phyloP scores from a whole-genome alignment of 2,329 filamentous ascomycete genomes.

The Hymenoscyphus occultus region DNA sequence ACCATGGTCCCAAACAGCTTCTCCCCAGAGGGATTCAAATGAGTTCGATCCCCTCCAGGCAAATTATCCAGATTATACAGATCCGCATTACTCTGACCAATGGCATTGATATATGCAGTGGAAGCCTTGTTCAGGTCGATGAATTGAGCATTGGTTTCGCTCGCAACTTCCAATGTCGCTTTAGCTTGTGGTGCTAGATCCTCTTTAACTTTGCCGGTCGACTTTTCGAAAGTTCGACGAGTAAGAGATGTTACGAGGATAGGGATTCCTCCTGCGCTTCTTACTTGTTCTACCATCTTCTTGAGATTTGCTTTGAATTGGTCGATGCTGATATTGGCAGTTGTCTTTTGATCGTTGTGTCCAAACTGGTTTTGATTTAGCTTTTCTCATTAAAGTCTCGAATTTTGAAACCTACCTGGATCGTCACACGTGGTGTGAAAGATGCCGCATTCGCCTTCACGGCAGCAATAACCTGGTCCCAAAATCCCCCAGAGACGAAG shows the following conservation, averaged over 20 bases:
- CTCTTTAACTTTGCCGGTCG: slow-evolving; percentile 39
- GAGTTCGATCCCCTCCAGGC: slow-evolving; percentile 45
- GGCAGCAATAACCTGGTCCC: slow-evolving; percentile 42
- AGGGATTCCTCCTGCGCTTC: slow-evolving; percentile 34
- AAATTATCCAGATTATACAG: slow-evolving; percentile 40
- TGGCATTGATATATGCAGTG: slow-evolving; percentile 44
- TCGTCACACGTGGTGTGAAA: slow-evolving; percentile 47
- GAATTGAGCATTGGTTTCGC: slow-evolving; percentile 32
- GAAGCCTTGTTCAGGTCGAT: slow-evolving; percentile 47
- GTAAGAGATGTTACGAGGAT: slow-evolving; percentile 48
- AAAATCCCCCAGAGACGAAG: slow-evolving; percentile 46
- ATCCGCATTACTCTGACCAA: slow-evolving; percentile 42
- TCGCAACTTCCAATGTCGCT: slow-evolving; percentile 42
- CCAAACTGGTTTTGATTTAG: slow-evolving; percentile 40
- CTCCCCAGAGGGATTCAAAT: slow-evolving; percentile 45
- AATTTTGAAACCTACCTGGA: slow-evolving; percentile 39
- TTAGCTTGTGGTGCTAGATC: slow-evolving; percentile 41
- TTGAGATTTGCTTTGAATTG: slow-evolving; percentile 45
- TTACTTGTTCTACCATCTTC: slow-evolving; percentile 35
- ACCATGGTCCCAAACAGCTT: slow-evolving; percentile 48
- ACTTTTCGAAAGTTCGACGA: slow-evolving; percentile 42
- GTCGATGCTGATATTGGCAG: slow-evolving; percentile 39
- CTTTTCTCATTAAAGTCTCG: background rate
- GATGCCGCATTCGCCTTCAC: slow-evolving; percentile 35
- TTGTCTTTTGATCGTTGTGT: slow-evolving; percentile 51